These are phyloP conservation scores for Solanum aculeatissimum DNA, from an alignment of 305 asterid species.

Conservation along the genomic window DNA sequence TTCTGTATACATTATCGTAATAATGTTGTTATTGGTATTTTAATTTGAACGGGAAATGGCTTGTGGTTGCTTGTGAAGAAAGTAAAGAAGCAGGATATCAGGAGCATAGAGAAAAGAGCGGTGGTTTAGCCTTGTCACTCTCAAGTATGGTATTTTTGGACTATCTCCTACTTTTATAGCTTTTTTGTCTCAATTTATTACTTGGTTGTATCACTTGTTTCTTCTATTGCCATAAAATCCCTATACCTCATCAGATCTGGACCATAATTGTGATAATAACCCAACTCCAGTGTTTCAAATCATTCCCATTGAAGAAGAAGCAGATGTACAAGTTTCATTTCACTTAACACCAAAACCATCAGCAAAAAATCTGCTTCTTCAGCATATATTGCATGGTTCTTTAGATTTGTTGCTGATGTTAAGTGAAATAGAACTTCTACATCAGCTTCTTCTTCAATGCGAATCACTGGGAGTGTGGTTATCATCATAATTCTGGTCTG, in stretches of 20 bases:
- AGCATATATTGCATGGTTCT: not conserved
- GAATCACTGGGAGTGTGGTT: constrained; percentile 36
- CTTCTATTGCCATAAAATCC: constrained; percentile 31
- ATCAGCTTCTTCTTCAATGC: constrained; percentile 64
- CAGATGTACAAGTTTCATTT: constrained; percentile 7
- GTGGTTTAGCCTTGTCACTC: constrained; percentile 78
- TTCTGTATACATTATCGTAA: not conserved
- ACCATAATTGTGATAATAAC: constrained; percentile 17
- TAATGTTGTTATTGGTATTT: constrained; percentile 27
- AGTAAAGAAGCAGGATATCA: constrained; percentile 48
- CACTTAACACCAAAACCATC: not conserved
- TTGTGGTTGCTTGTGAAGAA: constrained; percentile 67
- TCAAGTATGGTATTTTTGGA: constrained; percentile 24
- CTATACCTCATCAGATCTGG: constrained; percentile 11
- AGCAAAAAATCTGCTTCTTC: constrained; percentile 19
- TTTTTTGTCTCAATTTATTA: not conserved
- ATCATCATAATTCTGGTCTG: constrained; percentile 16
- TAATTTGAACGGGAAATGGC: constrained; percentile 37
- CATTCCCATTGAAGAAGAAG: constrained; percentile 73
- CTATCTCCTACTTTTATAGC: not conserved
- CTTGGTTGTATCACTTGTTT: not conserved
- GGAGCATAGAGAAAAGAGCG: constrained; percentile 56
- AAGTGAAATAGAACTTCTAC: not conserved
- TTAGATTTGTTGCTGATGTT: too few relatives aligned
- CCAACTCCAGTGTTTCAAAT: constrained; percentile 38